These are phyloP conservation scores for Senna siamea DNA, from an alignment of 306 rosid species.

Conservation along the genomic window DNA sequence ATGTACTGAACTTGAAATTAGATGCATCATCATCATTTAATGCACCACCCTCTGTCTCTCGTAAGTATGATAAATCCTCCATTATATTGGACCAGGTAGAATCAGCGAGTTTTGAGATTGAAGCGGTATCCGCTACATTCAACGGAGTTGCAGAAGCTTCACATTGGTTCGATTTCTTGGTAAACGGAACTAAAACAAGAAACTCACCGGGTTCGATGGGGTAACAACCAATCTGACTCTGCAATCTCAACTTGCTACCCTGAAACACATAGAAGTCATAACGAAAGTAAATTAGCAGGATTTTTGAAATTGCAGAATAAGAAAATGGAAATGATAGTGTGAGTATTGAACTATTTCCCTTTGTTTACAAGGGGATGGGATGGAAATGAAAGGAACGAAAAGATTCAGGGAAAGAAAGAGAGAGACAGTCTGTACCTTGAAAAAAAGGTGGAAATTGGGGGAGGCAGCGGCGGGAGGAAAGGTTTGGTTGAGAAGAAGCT, in stretches of 20 bases:
- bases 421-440: slow-evolving; percentile 49
- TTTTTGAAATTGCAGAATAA: background rate
- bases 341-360: too few species aligned
- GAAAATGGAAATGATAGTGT: background rate
- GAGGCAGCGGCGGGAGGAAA: slow-evolving; percentile 64
- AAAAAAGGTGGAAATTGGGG: slow-evolving; percentile 83
- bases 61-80: slow-evolving; percentile 68
- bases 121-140: slow-evolving; percentile 35
- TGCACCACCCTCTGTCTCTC: slow-evolving; percentile 28
- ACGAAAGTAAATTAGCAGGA: background rate
- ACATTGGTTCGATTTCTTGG: slow-evolving; percentile 40
- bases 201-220: slow-evolving; percentile 54
- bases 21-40: slow-evolving; percentile 7
- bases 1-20: slow-evolving; percentile 17
- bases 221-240: slow-evolving; percentile 44
- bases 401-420: background rate
- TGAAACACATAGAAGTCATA: slow-evolving; percentile 29
- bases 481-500: slow-evolving; percentile 61
- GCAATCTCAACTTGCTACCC: slow-evolving; percentile 74
- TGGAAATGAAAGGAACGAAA: background rate
- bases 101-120: slow-evolving; percentile 59
- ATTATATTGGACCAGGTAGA: slow-evolving; percentile 74
- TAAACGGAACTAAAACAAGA: slow-evolving; percentile 72
- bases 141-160: slow-evolving; percentile 30
- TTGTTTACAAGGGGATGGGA: background rate